phyloP scores from a whole-genome alignment of 345 rosid species.

The Gossypium anomalum region DNA sequence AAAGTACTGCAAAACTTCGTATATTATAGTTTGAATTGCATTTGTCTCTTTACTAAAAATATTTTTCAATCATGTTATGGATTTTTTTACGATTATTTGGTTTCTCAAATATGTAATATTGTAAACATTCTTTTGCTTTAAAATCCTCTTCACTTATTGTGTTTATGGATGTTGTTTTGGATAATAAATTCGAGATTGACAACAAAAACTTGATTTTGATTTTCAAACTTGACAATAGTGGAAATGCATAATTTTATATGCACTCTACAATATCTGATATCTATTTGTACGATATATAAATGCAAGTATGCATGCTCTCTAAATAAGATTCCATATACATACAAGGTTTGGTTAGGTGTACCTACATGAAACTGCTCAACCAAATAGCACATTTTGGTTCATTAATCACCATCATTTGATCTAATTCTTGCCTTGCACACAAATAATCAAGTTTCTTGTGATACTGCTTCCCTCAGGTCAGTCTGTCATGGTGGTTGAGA shows the following conservation, averaged over 20 bases:
- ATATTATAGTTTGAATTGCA: no score
- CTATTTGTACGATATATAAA: not conserved
- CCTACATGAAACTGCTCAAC: not conserved
- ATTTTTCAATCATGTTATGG: no score
- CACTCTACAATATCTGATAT: not conserved
- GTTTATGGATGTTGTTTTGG: no score
- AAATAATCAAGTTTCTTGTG: not conserved
- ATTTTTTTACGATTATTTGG: no score
- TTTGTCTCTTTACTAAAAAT: no score
- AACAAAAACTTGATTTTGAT: not conserved
- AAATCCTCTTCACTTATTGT: no score
- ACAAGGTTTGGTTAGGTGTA: not conserved
- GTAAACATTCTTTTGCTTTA: no score
- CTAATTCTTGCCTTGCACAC: constrained; percentile 10
- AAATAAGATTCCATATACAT: no score
- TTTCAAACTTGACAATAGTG: not conserved
- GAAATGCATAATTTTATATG: not conserved
- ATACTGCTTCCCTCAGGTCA: not conserved
- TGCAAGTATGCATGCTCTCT: not conserved
- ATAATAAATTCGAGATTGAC: no score
- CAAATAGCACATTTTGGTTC: not conserved
- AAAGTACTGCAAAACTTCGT: no score
- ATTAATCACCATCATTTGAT: not conserved
- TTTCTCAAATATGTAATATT: no score
- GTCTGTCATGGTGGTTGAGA: not conserved